Percentiles rank a stretch among this genome's conserved stretches.
phyloP scores from a whole-genome alignment of 2,329 filamentous ascomycete genomes.

The Ophiocordyceps camponoti-saundersi region DNA sequence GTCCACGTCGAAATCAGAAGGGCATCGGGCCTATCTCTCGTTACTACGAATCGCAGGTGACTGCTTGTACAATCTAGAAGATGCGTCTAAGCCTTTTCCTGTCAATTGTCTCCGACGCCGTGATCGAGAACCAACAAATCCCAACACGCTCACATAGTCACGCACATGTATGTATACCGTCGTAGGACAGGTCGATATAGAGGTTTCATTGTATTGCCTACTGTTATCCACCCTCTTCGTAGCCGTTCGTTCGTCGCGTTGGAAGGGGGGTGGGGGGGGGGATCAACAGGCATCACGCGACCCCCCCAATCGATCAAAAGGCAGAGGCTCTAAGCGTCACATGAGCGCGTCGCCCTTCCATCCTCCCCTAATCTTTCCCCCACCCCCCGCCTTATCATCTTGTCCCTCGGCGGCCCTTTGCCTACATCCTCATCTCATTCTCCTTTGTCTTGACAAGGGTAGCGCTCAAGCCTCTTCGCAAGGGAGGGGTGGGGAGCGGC shows the following conservation, averaged over 20 bases:
- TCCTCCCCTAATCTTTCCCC: not conserved
- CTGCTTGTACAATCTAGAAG: too few relatives aligned
- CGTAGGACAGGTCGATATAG: not conserved
- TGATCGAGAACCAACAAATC: too few relatives aligned
- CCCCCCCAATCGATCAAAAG: constrained; percentile 1
- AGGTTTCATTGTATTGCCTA: not conserved
- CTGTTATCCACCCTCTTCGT: not conserved
- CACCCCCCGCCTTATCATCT: not conserved
- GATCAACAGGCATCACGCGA: constrained; percentile 4
- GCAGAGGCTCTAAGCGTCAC: constrained; percentile 1
- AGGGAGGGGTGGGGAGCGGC: not conserved
- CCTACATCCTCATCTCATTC: not conserved
- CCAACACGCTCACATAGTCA: not conserved
- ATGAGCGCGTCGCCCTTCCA: constrained; percentile 1
- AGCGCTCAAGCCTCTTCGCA: not conserved
- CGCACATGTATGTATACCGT: too few relatives aligned
- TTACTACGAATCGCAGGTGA: too few relatives aligned
- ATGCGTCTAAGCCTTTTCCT: too few relatives aligned
- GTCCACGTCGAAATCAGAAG: too few relatives aligned
- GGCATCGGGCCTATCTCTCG: too few relatives aligned
- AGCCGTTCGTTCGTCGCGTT: not conserved
- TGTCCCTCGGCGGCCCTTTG: too few relatives aligned
- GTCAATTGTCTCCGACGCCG: too few relatives aligned
- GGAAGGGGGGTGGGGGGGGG: too few relatives aligned
- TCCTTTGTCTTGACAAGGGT: not conserved